phyloP scores from a whole-genome alignment of 331 rosid species.

The Quercus phellos region DNA sequence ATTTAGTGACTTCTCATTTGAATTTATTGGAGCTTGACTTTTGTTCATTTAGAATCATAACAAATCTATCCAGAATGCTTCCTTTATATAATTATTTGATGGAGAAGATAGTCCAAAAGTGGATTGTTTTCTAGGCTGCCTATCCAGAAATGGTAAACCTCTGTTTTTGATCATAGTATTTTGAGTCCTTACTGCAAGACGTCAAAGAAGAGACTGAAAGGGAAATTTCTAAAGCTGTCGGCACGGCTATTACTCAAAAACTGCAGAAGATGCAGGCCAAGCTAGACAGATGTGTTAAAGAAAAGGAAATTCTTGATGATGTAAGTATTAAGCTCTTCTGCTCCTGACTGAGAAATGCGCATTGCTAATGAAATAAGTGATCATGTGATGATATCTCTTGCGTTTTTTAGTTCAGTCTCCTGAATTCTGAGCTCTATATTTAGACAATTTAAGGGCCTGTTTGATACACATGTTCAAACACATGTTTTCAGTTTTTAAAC shows the following conservation, averaged over 20 bases:
- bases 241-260: slow-evolving; percentile 61
- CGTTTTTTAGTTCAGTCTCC: slow-evolving; percentile 4
- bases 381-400: neutral
- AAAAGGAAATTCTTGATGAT: slow-evolving; percentile 77
- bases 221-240: slow-evolving; percentile 60
- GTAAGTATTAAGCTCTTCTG: slow-evolving; percentile 32
- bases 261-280: slow-evolving; percentile 75
- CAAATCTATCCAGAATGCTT: slow-evolving; percentile 10
- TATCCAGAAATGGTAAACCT: neutral
- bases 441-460: no score
- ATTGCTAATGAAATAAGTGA: neutral
- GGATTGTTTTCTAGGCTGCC: neutral
- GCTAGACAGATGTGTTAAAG: slow-evolving; percentile 66
- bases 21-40: slow-evolving; percentile 2
- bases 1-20: neutral
- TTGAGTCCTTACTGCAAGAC: slow-evolving; percentile 80
- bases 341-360: slow-evolving; percentile 5
- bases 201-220: slow-evolving; percentile 77
- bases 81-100: neutral
- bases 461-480: no score
- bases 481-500: no score
- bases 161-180: slow-evolving; percentile 52
- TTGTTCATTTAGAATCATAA: neutral
- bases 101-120: neutral
- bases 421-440: neutral